These are phyloP conservation scores for Leccinum barrowsii DNA, from an alignment of 768 basidiomycete species.

Conservation along the genomic window DNA sequence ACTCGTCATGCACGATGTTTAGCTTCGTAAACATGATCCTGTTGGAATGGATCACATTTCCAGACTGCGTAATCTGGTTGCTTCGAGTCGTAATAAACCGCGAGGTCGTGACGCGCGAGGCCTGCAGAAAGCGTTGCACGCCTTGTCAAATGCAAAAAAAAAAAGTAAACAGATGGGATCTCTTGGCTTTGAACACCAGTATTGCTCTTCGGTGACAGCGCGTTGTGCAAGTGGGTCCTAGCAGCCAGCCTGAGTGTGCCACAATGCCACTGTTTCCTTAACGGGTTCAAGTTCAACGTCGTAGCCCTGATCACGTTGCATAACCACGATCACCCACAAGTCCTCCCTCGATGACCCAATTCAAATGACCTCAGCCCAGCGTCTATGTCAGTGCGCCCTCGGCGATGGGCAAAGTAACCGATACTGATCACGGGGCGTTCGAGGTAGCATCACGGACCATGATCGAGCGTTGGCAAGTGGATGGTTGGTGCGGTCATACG, in stretches of 20 bases:
- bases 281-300: neutral
- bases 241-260: too few species aligned
- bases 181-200: neutral
- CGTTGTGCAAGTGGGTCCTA: too few species aligned
- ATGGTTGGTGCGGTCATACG: neutral
- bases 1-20: neutral
- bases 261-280: neutral
- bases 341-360: neutral
- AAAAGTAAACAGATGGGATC: neutral
- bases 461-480: neutral
- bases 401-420: slow-evolving; percentile 13
- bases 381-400: neutral
- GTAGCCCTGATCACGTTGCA: neutral
- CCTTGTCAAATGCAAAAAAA: neutral
- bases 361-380: neutral
- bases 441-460: neutral
- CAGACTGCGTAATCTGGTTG: neutral
- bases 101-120: neutral
- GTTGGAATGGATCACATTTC: neutral
- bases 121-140: neutral
- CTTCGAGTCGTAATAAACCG: neutral
- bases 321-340: too few species aligned
- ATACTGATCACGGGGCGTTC: neutral
- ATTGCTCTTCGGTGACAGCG: too few species aligned
- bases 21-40: neutral